Evolutionary conservation across 768 basidiomycete species (phyloP).

Genomic region (Leccinellum luteum): DNA sequence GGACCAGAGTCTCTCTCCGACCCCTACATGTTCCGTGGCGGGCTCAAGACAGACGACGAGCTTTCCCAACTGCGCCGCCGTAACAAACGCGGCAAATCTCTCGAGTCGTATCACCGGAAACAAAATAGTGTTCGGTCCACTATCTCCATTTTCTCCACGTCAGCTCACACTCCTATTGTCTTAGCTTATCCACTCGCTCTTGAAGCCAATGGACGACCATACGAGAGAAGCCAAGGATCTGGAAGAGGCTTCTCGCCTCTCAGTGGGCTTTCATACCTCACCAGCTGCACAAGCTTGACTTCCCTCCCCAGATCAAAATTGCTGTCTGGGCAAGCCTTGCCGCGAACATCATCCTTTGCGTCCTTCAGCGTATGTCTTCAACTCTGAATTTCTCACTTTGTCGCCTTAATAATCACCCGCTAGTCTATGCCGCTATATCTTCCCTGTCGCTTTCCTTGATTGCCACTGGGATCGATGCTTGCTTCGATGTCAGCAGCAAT

Average conservation of each 20-base stretch:
- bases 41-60: conserved; percentile 59
- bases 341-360: conserved; percentile 69
- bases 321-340: conserved; percentile 84
- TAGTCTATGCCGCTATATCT: conserved; percentile 91
- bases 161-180: background rate
- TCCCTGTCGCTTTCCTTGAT: conserved; percentile 82
- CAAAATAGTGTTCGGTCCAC: conserved; percentile 63
- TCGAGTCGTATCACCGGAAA: conserved; percentile 64
- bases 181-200: conserved; percentile 80
- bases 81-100: conserved; percentile 54
- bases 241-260: conserved; percentile 62
- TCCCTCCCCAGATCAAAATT: conserved; percentile 65
- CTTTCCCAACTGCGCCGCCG: conserved; percentile 58
- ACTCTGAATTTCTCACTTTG: background rate
- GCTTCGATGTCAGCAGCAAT: conserved; percentile 83
- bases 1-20: conserved; percentile 42
- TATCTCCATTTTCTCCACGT: background rate
- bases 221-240: conserved; percentile 76
- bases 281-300: background rate
- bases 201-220: conserved; percentile 90
- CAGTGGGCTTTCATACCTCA: conserved; percentile 42
- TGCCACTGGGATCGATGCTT: conserved; percentile 86
- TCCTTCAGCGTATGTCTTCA: conserved; percentile 56
- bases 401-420: background rate
- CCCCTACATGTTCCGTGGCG: conserved; percentile 65